Base-by-base conservation (phyloP, 371 early-diverging fungal genomes). In the Mortierella sp. region DNA sequence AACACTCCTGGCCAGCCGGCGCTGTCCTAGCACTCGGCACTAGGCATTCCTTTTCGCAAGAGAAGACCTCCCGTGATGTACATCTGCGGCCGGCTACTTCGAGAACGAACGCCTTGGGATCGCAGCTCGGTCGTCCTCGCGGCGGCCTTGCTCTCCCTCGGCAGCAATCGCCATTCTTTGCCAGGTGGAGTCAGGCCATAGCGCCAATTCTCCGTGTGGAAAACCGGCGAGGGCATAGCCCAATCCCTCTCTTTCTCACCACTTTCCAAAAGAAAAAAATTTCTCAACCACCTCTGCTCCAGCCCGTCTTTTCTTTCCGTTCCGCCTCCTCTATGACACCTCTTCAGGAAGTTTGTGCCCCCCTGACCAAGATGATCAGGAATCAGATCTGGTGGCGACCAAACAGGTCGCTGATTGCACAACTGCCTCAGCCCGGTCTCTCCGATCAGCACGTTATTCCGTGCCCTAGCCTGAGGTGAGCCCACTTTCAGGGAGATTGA, bases 181-280 rank as follows among this genome's bases (percentile, higher is more conserved):
- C 74, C 74, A 68, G 68, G 74, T 73, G 68, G 74, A 67, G 74
- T 67, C 56, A 73, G 74, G 74, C 74, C 68, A 73, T 73, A 73
- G 43, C 27, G 74, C 74, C 74, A 50, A 67, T 73, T 46, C 74
- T 73, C 60, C 64, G 60, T 73, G 74, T 67, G 74, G 74, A 73
- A 73, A 73, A 73, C 74, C 74, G 74, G 68, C 74, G 68, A 57
- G 28, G 74, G 74, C 60, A 73, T 61, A 73, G 53, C 53, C 59
- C 55, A 7, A 23, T 48, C 49, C 13, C 24, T 23, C 23, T 6
- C 14, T 18, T 27, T 23, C 38, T 31, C 43, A n/a, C 45, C 9
- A 47, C 24, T 27, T 31, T 28, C 39, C 24, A 46, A 18, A 45
- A 50, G 13, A 64, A 53, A 39, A 50, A 21, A 34, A 49, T 46